Evolutionary conservation across 495 filamentous ascomycete genomes (phyloP).

Genomic region (Rusavskia elegans): DNA sequence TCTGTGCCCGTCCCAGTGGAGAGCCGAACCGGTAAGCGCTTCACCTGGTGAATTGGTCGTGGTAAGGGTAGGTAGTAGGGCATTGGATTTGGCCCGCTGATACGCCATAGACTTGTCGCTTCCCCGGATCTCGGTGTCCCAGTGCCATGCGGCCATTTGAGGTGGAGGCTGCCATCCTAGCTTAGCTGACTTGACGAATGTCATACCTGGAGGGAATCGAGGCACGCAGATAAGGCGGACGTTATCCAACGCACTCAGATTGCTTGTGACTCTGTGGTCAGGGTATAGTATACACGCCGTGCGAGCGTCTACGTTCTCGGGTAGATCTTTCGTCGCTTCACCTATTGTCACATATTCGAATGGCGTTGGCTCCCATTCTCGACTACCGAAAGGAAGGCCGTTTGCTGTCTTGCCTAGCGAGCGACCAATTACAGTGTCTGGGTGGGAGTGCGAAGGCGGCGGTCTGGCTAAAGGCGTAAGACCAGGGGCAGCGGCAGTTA

Average conservation of each 20-base stretch:
- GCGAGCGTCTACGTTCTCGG: conserved; percentile 37
- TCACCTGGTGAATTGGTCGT: conserved; percentile 31
- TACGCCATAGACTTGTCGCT: conserved; percentile 22
- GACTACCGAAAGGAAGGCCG: conserved; percentile 37
- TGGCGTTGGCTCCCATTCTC: conserved; percentile 33
- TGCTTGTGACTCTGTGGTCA: conserved; percentile 37
- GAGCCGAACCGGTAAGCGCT: conserved; percentile 22
- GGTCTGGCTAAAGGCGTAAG: conserved; percentile 35
- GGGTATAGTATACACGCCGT: conserved; percentile 41
- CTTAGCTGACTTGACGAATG: conserved; percentile 27
- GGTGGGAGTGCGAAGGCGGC: conserved; percentile 44
- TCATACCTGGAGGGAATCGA: conserved; percentile 26
- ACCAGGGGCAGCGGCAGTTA: conserved; percentile 48
- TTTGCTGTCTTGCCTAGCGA: conserved; percentile 44
- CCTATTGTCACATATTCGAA: conserved; percentile 35
- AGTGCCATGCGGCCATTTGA: conserved; percentile 15
- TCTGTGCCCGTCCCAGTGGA: conserved; percentile 49
- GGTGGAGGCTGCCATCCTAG: conserved; percentile 15
- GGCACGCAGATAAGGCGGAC: conserved; percentile 24
- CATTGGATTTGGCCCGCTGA: conserved; percentile 31
- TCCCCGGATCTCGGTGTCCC: conserved; percentile 15
- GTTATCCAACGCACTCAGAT: conserved; percentile 9
- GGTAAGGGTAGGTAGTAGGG: conserved; percentile 39
- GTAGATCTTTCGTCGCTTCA: conserved; percentile 41
- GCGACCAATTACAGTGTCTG: conserved; percentile 10